A percentile compares a stretch with the other conserved stretches of the same genome.
Evolutionary conservation across 2,329 filamentous ascomycete species (phyloP).

Genomic region (Ophidiomyces ophidiicola): DNA sequence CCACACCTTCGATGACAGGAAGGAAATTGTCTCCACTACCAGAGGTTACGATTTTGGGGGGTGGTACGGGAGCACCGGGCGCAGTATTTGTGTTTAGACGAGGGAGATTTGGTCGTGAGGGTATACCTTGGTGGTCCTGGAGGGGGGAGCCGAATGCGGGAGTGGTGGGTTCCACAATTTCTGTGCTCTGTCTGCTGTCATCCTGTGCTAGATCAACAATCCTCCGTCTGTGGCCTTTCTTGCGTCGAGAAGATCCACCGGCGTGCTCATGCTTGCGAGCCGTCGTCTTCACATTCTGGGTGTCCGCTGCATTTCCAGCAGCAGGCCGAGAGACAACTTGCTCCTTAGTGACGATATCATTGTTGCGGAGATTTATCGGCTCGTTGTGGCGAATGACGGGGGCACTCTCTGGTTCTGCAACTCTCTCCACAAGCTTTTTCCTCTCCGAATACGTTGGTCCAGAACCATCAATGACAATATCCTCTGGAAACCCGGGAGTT

Average conservation of each 20-base stretch:
- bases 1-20: slow-evolving; percentile 19
- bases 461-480: slow-evolving; percentile 75
- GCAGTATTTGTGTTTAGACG: not conserved
- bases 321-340: not conserved
- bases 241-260: slow-evolving; percentile 29
- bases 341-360: slow-evolving; percentile 47
- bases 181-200: slow-evolving; percentile 18
- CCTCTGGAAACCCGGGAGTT: slow-evolving; percentile 78
- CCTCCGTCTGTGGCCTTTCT: slow-evolving; percentile 43
- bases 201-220: slow-evolving; percentile 46
- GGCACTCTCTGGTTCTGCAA: slow-evolving; percentile 59
- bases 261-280: slow-evolving; percentile 18
- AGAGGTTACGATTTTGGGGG: slow-evolving; percentile 1
- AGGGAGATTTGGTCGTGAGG: slow-evolving; percentile 1
- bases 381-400: slow-evolving; percentile 62
- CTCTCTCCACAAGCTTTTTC: slow-evolving; percentile 71
- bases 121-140: slow-evolving; percentile 3
- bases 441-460: slow-evolving; percentile 76
- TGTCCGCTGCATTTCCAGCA: slow-evolving; percentile 7
- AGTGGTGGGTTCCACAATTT: slow-evolving; percentile 1
- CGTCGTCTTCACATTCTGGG: not conserved
- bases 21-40: slow-evolving; percentile 17
- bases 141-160: slow-evolving; percentile 5
- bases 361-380: slow-evolving; percentile 38
- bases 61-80: not conserved